Percentiles rank a stretch among this genome's conserved stretches.
Conservation (phyloP, 2,329 filamentous ascomycete genomes). For the Neopestalotiopsis sp. region DNA sequence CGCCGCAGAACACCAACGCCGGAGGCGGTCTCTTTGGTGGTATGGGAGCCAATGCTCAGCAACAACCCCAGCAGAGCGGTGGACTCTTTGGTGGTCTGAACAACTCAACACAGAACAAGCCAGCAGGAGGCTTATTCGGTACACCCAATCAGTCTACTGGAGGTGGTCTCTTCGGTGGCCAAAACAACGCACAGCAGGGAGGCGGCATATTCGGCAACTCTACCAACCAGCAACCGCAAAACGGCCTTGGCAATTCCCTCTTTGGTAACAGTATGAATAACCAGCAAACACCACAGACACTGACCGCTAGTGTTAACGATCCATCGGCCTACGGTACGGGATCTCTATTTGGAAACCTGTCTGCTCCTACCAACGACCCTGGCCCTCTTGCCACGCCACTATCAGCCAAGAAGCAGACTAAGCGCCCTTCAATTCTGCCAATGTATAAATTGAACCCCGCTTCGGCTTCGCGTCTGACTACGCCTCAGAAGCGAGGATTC, state of each 20-base stretch:
- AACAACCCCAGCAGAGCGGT: conserved; percentile 39
- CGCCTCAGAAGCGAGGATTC: conserved; percentile 85
- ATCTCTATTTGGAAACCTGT: conserved; percentile 81
- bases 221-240: conserved; percentile 56
- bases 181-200: conserved; percentile 49
- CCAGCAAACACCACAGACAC: conserved; percentile 61
- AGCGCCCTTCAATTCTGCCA: conserved; percentile 80
- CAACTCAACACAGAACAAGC: conserved; percentile 58
- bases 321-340: conserved; percentile 89
- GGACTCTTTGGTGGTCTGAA: conserved; percentile 57
- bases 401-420: conserved; percentile 74
- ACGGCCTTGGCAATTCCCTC: conserved; percentile 57
- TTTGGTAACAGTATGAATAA: conserved; percentile 60
- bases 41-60: conserved; percentile 42
- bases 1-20: conserved; percentile 41
- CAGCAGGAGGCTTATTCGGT: conserved; percentile 54
- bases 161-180: conserved; percentile 60
- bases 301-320: conserved; percentile 82
- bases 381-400: conserved; percentile 93
- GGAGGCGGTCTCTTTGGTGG: conserved; percentile 59
- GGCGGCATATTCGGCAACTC: conserved; percentile 53
- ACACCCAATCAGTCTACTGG: conserved; percentile 48
- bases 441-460: conserved; percentile 87
- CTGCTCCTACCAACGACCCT: conserved; percentile 64
- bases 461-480: conserved; percentile 79